A percentile compares a stretch with the other conserved stretches of the same genome.
Conservation (phyloP, 331 rosid genomes). For the Quercus tomentella region DNA sequence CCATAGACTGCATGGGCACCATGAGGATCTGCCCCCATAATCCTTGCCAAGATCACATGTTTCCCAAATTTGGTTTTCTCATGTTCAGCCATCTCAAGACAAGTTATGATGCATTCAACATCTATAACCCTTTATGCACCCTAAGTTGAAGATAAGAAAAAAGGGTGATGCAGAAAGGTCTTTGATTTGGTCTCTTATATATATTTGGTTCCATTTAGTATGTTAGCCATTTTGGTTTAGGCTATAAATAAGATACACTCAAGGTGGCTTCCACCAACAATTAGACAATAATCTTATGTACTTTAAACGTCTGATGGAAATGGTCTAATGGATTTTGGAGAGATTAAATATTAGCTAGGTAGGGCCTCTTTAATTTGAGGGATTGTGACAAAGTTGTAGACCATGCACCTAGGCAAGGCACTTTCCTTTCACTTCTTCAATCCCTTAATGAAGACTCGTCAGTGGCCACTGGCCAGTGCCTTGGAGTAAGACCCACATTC, state of each 20-base stretch:
- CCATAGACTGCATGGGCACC: conserved; percentile 15
- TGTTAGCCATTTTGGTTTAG: conserved; percentile 24
- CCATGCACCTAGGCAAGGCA: conserved; percentile 3
- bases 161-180: conserved; percentile 28
- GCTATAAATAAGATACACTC: conserved; percentile 11
- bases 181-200: conserved; percentile 35
- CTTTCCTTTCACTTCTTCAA: neutral
- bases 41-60: conserved; percentile 53
- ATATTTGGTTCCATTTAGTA: conserved; percentile 27
- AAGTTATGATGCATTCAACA: conserved; percentile 34
- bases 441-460: neutral
- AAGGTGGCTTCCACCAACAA: conserved; percentile 50
- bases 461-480: neutral
- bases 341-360: conserved; percentile 36
- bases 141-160: conserved; percentile 23
- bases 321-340: conserved; percentile 19
- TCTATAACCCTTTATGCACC: conserved; percentile 41
- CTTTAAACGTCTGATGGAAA: conserved; percentile 39
- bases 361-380: conserved; percentile 21
- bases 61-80: conserved; percentile 32
- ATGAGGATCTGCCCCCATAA: conserved; percentile 36
- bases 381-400: conserved; percentile 7
- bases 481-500: conserved; percentile 22
- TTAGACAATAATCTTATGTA: conserved; percentile 52
- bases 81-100: conserved; percentile 40